Evolutionary conservation across 2,329 filamentous ascomycete species (phyloP).

Genomic region (Ascomycota sp.): DNA sequence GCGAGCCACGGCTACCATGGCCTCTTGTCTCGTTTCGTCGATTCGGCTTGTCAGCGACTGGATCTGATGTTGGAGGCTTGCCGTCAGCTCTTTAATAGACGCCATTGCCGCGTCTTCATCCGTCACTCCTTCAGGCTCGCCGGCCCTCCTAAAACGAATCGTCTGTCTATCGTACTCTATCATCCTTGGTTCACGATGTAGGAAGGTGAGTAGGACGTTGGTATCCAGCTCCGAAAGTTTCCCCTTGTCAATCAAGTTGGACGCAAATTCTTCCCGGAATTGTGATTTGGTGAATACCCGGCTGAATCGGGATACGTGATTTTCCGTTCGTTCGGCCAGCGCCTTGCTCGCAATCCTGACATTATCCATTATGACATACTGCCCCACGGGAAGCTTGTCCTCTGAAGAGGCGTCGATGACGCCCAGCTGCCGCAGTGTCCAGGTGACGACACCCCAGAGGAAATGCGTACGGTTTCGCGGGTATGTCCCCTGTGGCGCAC

Average conservation of each 20-base stretch:
- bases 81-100: slow-evolving; percentile 59
- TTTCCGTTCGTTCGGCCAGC: slow-evolving; percentile 24
- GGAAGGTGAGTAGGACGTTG: slow-evolving; percentile 47
- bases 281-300: slow-evolving; percentile 45
- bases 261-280: slow-evolving; percentile 38
- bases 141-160: slow-evolving; percentile 48
- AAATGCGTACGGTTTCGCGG: slow-evolving; percentile 45
- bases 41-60: slow-evolving; percentile 45
- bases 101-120: slow-evolving; percentile 67
- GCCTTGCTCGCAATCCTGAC: slow-evolving; percentile 36
- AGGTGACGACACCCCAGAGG: slow-evolving; percentile 51
- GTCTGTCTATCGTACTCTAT: slow-evolving; percentile 43
- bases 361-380: slow-evolving; percentile 46
- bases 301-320: slow-evolving; percentile 33
- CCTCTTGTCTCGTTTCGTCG: slow-evolving; percentile 39
- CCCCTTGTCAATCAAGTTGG: slow-evolving; percentile 25
- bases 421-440: slow-evolving; percentile 54
- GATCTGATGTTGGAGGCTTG: slow-evolving; percentile 55
- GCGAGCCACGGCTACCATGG: slow-evolving; percentile 47
- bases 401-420: slow-evolving; percentile 28
- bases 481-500: slow-evolving; percentile 49
- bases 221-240: slow-evolving; percentile 42
- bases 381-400: slow-evolving; percentile 37
- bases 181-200: slow-evolving; percentile 44
- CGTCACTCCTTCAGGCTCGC: slow-evolving; percentile 36